Percentiles rank a stretch among this genome's conserved stretches.
phyloP scores from a whole-genome alignment of 2,329 filamentous ascomycete species.

The Trichoderma sp. region DNA sequence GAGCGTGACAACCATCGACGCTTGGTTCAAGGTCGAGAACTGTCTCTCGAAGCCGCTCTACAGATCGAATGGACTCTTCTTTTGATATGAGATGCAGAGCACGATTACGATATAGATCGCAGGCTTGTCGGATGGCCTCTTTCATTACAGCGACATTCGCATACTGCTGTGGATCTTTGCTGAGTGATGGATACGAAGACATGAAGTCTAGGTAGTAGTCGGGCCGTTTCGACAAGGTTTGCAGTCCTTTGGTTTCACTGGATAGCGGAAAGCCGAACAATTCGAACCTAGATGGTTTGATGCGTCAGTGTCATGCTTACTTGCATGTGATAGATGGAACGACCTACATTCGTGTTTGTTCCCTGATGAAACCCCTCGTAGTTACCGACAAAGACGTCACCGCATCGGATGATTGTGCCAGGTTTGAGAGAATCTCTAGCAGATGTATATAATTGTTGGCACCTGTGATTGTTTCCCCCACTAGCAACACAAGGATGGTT shows the following conservation, averaged over 20 bases:
- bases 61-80: constrained; percentile 4
- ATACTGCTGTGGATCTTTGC: background rate
- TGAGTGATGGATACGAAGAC: constrained; percentile 4
- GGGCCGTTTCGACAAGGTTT: background rate
- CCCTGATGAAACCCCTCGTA: constrained; percentile 4
- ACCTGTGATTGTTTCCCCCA: constrained; percentile 8
- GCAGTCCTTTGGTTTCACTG: constrained; percentile 9
- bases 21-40: constrained; percentile 2
- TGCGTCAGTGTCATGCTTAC: background rate
- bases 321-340: background rate
- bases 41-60: constrained; percentile 9
- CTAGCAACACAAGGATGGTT: background rate
- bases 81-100: background rate
- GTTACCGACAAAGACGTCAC: background rate
- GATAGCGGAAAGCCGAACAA: constrained; percentile 7
- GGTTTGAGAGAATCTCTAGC: constrained; percentile 1
- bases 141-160: constrained; percentile 12
- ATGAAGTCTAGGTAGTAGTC: constrained; percentile 12
- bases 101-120: constrained; percentile 10
- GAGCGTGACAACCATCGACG: constrained; percentile 6
- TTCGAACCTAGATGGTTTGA: background rate
- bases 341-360: constrained; percentile 7
- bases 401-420: constrained; percentile 1
- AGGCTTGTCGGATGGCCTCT: constrained; percentile 5
- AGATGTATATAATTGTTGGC: constrained; percentile 12